These are phyloP conservation scores for Geranium rotundifolium DNA, from an alignment of 345 rosid species.

Conservation along the genomic window DNA sequence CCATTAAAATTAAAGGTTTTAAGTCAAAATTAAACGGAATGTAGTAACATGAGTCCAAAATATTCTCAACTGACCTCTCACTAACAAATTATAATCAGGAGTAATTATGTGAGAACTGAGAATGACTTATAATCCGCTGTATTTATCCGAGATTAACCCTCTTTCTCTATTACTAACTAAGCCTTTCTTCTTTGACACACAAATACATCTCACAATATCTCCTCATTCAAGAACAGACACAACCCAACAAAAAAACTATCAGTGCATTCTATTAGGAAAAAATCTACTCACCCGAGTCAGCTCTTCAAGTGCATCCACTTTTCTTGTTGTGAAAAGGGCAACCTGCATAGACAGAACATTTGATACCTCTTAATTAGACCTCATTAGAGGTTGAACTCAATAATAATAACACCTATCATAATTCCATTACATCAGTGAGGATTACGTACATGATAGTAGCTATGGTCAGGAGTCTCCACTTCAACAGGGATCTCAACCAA, in stretches of 20 bases:
- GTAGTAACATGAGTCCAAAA: no score
- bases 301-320: constrained; percentile 65
- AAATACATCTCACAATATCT: neutral
- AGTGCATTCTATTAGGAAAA: constrained; percentile 3
- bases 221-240: neutral
- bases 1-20: no score
- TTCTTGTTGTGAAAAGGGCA: constrained; percentile 75
- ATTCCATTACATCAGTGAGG: neutral
- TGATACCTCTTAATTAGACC: neutral
- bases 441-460: constrained; percentile 72
- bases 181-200: no score
- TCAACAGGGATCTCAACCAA: constrained; percentile 90
- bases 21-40: no score
- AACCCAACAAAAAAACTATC: neutral
- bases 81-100: no score
- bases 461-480: constrained; percentile 76
- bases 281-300: constrained; percentile 65
- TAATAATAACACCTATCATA: neutral
- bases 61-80: no score
- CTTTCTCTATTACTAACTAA: no score
- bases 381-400: neutral
- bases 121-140: no score
- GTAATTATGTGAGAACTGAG: no score
- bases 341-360: constrained; percentile 36
- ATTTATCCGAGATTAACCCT: no score